phyloP scores from a whole-genome alignment of 495 filamentous ascomycete genomes.

The Alectoria sarmentosa region DNA sequence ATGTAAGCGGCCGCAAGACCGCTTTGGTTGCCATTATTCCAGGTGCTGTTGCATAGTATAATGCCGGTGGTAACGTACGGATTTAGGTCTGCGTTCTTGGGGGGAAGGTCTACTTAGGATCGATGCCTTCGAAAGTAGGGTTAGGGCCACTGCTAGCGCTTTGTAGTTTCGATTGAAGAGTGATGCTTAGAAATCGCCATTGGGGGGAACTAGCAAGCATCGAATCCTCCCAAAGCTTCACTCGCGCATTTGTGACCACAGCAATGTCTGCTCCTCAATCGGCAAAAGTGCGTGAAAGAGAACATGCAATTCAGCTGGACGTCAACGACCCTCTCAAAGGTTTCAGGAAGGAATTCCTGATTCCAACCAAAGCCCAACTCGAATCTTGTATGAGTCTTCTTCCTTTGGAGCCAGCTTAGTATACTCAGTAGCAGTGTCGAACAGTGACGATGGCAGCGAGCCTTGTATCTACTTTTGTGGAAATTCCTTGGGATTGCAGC shows the following conservation, averaged over 20 bases:
- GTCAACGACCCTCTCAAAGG: constrained; percentile 57
- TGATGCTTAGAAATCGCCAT: constrained; percentile 1
- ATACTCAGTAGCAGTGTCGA: constrained; percentile 22
- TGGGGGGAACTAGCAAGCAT: not conserved
- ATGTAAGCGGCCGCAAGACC: not conserved
- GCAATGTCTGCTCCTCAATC: constrained; percentile 10
- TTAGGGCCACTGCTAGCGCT: no score
- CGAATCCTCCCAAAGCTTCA: not conserved
- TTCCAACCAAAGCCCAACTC: constrained; percentile 70
- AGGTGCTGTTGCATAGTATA: not conserved
- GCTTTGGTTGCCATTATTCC: not conserved
- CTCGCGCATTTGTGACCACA: not conserved
- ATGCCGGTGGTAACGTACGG: not conserved
- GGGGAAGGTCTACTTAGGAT: no score
- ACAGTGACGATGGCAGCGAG: constrained; percentile 30
- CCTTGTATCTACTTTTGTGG: constrained; percentile 83
- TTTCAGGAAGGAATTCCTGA: constrained; percentile 71
- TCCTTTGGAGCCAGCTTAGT: constrained; percentile 18
- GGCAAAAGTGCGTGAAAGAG: not conserved
- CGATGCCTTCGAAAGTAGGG: no score
- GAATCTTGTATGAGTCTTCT: constrained; percentile 61
- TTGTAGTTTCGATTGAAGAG: no score
- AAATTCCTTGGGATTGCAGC: constrained; percentile 93
- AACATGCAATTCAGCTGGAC: constrained; percentile 62
- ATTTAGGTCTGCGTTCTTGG: no score